Evolutionary conservation across 257 asterid genomes (phyloP).

Genomic region (Plantago elongata): DNA sequence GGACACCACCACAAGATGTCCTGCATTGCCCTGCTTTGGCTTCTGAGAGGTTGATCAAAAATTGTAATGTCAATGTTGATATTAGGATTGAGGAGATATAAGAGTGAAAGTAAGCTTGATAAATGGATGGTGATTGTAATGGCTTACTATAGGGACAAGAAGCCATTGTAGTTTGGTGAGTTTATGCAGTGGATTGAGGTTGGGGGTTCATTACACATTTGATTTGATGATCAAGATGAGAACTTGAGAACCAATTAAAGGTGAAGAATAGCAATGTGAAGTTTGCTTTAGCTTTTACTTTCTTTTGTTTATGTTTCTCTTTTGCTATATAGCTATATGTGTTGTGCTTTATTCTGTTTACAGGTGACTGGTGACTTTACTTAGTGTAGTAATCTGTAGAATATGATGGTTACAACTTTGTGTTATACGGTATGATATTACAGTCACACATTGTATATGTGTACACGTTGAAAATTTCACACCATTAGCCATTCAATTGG

Average conservation of each 20-base stretch:
- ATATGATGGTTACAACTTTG: no score
- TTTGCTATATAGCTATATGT: constrained; percentile 5
- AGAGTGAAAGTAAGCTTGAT: constrained; percentile 1
- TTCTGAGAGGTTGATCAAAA: constrained; percentile 15
- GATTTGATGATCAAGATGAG: constrained; percentile 15
- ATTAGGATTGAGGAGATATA: constrained; percentile 12
- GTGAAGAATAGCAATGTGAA: constrained; percentile 28
- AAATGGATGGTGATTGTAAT: constrained; percentile 4
- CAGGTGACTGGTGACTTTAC: not conserved
- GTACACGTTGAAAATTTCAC: no score
- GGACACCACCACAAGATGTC: constrained; percentile 61
- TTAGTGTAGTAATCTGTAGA: no score
- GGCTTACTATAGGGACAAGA: constrained; percentile 7
- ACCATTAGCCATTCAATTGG: constrained; percentile 3
- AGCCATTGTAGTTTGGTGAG: constrained; percentile 25
- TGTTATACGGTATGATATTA: no score
- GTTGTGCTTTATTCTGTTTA: constrained; percentile 32
- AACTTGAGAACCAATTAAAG: constrained; percentile 14
- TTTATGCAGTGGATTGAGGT: constrained; percentile 9
- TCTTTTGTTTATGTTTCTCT: constrained; percentile 21
- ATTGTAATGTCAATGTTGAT: constrained; percentile 12
- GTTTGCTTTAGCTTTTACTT: constrained; percentile 34
- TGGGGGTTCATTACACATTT: constrained; percentile 8
- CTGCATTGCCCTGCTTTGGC: constrained; percentile 59
- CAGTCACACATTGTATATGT: no score